Percentiles rank a stretch among this genome's conserved stretches.
phyloP scores from a whole-genome alignment of 192 early-diverging fungal species.

The Dissophora globulifera region DNA sequence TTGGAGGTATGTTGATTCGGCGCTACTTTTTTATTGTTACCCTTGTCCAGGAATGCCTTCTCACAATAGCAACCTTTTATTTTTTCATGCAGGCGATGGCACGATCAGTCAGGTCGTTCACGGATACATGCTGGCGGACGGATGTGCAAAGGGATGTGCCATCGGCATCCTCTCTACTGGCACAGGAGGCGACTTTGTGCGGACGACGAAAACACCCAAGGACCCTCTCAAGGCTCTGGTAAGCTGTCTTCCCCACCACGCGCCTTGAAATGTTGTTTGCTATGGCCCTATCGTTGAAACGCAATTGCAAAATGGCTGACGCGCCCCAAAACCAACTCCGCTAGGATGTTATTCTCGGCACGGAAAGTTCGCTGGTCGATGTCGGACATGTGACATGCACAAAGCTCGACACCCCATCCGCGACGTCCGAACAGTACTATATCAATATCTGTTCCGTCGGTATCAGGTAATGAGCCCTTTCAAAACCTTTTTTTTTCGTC shows the following conservation, averaged over 20 bases:
- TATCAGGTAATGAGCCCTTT: slow-evolving; percentile 16
- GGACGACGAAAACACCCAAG: slow-evolving; percentile 34
- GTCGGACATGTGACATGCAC: slow-evolving; percentile 31
- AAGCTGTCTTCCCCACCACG: too few relatives aligned
- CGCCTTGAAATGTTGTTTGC: too few relatives aligned
- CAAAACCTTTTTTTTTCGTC: neutral
- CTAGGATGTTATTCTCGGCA: slow-evolving; percentile 31
- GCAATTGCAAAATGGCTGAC: too few relatives aligned
- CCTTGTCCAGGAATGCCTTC: neutral
- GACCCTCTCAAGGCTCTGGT: slow-evolving; percentile 37
- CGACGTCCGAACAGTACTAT: slow-evolving; percentile 23
- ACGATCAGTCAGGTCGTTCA: slow-evolving; percentile 48
- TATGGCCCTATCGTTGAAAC: too few relatives aligned
- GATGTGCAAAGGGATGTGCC: slow-evolving; percentile 10
- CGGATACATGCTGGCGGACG: slow-evolving; percentile 44
- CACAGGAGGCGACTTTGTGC: slow-evolving; percentile 48
- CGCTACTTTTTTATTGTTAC: too few relatives aligned
- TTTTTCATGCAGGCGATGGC: slow-evolving; percentile 28
- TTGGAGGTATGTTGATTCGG: slow-evolving; percentile 25
- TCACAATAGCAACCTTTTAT: neutral
- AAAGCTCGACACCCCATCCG: slow-evolving; percentile 12
- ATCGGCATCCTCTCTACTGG: slow-evolving; percentile 43
- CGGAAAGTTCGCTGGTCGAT: slow-evolving; percentile 21
- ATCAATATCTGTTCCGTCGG: slow-evolving; percentile 50
- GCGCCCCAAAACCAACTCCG: neutral